Evolutionary conservation across 768 basidiomycete genomes (phyloP), one percentile per base, ranked within the genome.

Genomic region (Lactarius quietus): DNA sequence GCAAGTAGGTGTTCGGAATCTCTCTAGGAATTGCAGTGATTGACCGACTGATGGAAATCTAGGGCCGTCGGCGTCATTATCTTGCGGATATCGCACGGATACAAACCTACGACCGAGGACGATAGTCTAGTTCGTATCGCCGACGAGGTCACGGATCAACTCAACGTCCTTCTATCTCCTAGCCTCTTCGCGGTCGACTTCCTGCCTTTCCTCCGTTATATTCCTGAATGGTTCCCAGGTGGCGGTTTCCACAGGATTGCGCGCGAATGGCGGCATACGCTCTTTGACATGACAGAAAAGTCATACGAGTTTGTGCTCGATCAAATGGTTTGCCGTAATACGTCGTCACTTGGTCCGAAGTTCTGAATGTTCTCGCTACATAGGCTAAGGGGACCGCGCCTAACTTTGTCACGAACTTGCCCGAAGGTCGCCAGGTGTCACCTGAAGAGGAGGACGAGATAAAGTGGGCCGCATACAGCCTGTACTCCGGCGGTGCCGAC

Each of bases 171-270:
- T 15, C 52, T 66, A 8, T 59, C 59, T 1, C 69, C 69, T 2
- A 67, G 69, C 41, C 59, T 59, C 31, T 64, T 68, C 57, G 31
- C 65, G 1, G 71, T 73, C 20, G 73, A 74, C 62, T 51, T 67
- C 18, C 20, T 74, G 14, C 73, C 73, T 0, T 10, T 66, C 36
- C 65, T 72, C 52, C 72, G 69, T n/a, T 33, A 58, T 48, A 53
- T 72, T 20, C 71, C 71, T 4, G 71, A 70, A 20, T 72, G 71
- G 71, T 60, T 70, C 62, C 71, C 71, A 8, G 71, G 71, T 26
- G 71, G 69, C 14, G 61, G 71, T 20, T 71, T 72, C 63, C 71
- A 70, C 39, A 61, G 63, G 33, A 60, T 56, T n/a, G 71, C 71
- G 3, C 59, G 64, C 38, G 69, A 69, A 54, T 69, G 63, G 66